Base-by-base conservation (phyloP, 2,329 filamentous ascomycete species). In the Trichoderma semiorbis region DNA sequence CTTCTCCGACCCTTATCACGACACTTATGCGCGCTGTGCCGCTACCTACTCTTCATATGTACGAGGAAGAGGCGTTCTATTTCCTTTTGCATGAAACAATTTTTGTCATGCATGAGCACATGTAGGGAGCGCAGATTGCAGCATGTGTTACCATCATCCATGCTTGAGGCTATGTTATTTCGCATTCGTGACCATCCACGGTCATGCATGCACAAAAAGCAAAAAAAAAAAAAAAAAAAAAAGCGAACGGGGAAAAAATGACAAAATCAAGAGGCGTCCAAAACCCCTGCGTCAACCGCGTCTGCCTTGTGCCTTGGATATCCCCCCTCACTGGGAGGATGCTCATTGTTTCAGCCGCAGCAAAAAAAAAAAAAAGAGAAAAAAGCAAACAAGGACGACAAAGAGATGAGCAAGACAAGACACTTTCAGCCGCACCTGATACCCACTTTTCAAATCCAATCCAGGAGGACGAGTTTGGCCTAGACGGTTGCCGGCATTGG, bases 401-500 rank as follows among this genome's bases (percentile, higher is more conserved):
- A 43, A 39, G 64, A 39, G 21, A 67, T 55, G 21, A 36, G 30
- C 47, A 53, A 21, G 43, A 65, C 43, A 66, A 66, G 16, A 67
- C 50, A 57, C 16, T 57, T 43, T 67, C 64, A 67, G 64, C 64
- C 64, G 64, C 64, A 67, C 64, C 50, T 39, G 50, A 58, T 47
- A 30, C 26, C 61, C 61, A 32, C 61, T 64, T 64, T 64, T 30
- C 26, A 12, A 64, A n/a, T 26, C 11, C 34, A 28, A 10, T 47
- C 5, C 24, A 43, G 6, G 61, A 64, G 16, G 26, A 43, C 24
- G 18, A 47, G 61, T 21, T 47, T n/a, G 61, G 21, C 1, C 26
- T 43, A n/a, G 60, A 34, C 16, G 60, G 60, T 62, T 62, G 34
- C 60, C 12, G 5, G 7, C 34, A 28, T 43, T 43, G 16, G 7